A percentile compares a stretch with the other conserved stretches of the same genome.
These are phyloP conservation scores for Candida cerambycidarum DNA, from an alignment of 805 yeast species.

Conservation along the genomic window DNA sequence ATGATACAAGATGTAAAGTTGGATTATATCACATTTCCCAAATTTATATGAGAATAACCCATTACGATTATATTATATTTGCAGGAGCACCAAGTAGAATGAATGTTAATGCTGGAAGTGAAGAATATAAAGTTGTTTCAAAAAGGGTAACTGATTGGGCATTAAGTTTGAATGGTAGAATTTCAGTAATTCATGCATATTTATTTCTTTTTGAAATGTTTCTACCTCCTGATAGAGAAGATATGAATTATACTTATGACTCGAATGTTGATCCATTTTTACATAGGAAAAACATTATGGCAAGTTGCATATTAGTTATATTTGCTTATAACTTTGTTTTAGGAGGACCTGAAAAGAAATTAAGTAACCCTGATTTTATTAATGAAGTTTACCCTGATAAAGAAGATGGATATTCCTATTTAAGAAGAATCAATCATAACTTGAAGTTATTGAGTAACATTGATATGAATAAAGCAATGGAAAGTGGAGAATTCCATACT, in stretches of 20 bases:
- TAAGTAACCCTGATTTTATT: conserved; percentile 11
- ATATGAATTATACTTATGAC: conserved; percentile 45
- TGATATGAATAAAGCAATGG: conserved; percentile 23
- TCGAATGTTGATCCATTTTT: conserved; percentile 50
- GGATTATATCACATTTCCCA: conserved; percentile 28
- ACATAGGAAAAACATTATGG: conserved; percentile 41
- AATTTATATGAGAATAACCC: conserved; percentile 27
- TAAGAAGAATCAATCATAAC: conserved; percentile 40
- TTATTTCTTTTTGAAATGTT: conserved; percentile 62
- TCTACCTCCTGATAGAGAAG: conserved; percentile 51
- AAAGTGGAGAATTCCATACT: conserved; percentile 31
- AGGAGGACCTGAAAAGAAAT: conserved; percentile 46
- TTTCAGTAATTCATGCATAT: conserved; percentile 61
- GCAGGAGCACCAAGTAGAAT: conserved; percentile 33
- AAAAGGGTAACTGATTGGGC: conserved; percentile 56
- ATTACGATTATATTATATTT: conserved; percentile 29
- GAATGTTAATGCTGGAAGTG: conserved; percentile 57
- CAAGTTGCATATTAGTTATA: conserved; percentile 41
- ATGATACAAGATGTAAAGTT: conserved; percentile 26
- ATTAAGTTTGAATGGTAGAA: conserved; percentile 44
- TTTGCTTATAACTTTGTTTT: conserved; percentile 54
- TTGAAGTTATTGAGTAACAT: neutral
- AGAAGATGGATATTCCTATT: conserved; percentile 46
- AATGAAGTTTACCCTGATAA: conserved; percentile 21
- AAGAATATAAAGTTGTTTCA: conserved; percentile 49